phyloP scores from a whole-genome alignment of 495 filamentous ascomycete species.

The Annulohypoxylon nitens region DNA sequence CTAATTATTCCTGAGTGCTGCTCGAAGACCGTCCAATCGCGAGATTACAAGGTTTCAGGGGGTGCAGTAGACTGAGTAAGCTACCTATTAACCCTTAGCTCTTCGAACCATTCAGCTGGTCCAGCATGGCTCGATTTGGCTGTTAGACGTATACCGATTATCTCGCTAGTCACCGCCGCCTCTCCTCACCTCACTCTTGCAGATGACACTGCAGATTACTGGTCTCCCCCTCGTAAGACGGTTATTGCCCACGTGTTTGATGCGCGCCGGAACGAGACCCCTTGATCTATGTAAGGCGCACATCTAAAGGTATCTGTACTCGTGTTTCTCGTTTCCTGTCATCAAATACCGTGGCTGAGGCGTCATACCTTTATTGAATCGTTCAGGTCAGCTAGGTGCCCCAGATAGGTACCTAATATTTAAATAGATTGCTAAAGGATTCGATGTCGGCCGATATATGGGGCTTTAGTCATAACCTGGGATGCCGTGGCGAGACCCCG shows the following conservation, averaged over 20 bases:
- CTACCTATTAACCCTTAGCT: slow-evolving; percentile 13
- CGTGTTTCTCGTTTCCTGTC: background rate
- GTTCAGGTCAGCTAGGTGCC: background rate
- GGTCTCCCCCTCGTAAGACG: slow-evolving; percentile 26
- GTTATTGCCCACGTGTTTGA: slow-evolving; percentile 44
- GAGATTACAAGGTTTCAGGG: slow-evolving; percentile 10
- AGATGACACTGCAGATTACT: slow-evolving; percentile 39
- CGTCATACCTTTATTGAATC: slow-evolving; percentile 6
- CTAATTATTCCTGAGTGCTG: slow-evolving; percentile 3
- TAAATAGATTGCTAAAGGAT: slow-evolving; percentile 3
- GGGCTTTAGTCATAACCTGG: background rate
- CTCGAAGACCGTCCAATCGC: slow-evolving; percentile 29
- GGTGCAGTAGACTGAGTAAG: slow-evolving; percentile 1
- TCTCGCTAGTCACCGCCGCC: slow-evolving; percentile 20
- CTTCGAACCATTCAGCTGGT: slow-evolving; percentile 20
- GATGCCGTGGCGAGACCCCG: background rate
- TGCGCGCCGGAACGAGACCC: slow-evolving; percentile 33
- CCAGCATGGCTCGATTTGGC: background rate
- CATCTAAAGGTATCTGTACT: slow-evolving; percentile 29
- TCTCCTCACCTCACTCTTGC: slow-evolving; percentile 21
- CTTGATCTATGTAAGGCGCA: slow-evolving; percentile 38
- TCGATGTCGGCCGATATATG: background rate
- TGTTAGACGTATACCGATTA: slow-evolving; percentile 4
- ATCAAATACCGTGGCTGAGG: slow-evolving; percentile 23
- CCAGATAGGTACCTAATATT: background rate